Base-by-base conservation (phyloP, 345 rosid genomes). In the Physaria fendleri region DNA sequence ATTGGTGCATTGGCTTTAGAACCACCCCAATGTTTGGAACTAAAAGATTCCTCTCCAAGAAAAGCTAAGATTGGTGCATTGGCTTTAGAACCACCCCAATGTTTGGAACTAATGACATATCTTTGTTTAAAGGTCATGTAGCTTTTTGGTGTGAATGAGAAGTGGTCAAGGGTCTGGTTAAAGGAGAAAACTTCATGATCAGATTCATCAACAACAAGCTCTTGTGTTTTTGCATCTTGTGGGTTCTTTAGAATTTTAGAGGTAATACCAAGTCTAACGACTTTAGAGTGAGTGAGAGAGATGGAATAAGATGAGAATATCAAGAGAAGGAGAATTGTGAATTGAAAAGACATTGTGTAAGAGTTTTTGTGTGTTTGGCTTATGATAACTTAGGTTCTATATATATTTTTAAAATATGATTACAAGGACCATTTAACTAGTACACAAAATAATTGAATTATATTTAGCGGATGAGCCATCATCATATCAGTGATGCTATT, bases 131-230 rank as follows among this genome's bases (percentile, higher is more conserved):
- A 84, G 8, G 76, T 68, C 8, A 71, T 59, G 62, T 76, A 81
- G 59, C 90, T 81, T 33, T 84, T 69, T 0, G 84, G 81, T 43
- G 62, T 69, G 48, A 64, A 84, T 37, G 65, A 74, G 71, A 84
- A 81, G 48, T 84, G 90, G 52, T 84, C 87, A 1, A 84, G 79
- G 23, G 60, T 79, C 33, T 81, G 87, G 2, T 38, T 55, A 64
- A 39, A 76, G 33, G 57, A 71, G 15, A 50, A 62, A 1, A 81
- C 71, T 16, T 69, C 0, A 34, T 66, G 58, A 32, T 68, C 77
- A 29, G 64, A 52, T 3, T 39, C 37, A 24, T 44, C 41, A 18
- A 47, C n/a, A n/a, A n/a, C 2, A n/a, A n/a, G n/a, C 22, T 62
- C 12, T 30, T 62, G 56, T 10, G 22, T 22, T 3, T 28, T 37